Evolutionary conservation across 805 yeast genomes (phyloP).

Genomic region (Wickerhamomyces mucosus): DNA sequence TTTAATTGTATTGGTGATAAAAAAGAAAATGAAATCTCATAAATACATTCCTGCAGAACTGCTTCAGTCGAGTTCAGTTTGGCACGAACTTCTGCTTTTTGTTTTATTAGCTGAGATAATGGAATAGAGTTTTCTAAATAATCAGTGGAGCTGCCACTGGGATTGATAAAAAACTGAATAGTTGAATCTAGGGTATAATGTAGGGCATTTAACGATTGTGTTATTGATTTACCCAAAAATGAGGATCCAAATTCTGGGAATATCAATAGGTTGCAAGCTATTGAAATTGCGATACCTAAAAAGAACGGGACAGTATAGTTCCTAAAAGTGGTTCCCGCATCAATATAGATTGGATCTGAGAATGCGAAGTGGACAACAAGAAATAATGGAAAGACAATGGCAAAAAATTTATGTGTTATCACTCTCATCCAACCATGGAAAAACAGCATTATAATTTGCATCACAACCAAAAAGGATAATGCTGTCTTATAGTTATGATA

Average conservation of each 20-base stretch:
- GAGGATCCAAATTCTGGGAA: slow-evolving; percentile 47
- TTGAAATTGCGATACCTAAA: slow-evolving; percentile 33
- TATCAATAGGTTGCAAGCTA: slow-evolving; percentile 32
- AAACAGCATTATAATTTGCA: slow-evolving; percentile 37
- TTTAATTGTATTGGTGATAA: slow-evolving; percentile 34
- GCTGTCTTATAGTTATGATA: slow-evolving; percentile 28
- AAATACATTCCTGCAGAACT: slow-evolving; percentile 36
- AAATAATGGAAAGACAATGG: slow-evolving; percentile 37
- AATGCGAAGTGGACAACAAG: slow-evolving; percentile 41
- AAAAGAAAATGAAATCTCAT: slow-evolving; percentile 39
- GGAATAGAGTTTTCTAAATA: slow-evolving; percentile 18
- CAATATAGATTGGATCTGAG: slow-evolving; percentile 23
- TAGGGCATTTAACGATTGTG: slow-evolving; percentile 29
- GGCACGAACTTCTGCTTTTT: slow-evolving; percentile 23
- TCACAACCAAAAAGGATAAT: slow-evolving; percentile 32
- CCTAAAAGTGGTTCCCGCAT: slow-evolving; percentile 25
- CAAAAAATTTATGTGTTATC: slow-evolving; percentile 35
- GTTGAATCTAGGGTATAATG: slow-evolving; percentile 30
- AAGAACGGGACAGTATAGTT: slow-evolving; percentile 35
- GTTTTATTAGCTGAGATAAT: slow-evolving; percentile 24
- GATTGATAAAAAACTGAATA: slow-evolving; percentile 28
- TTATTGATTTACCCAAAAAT: slow-evolving; percentile 34
- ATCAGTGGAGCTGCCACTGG: neutral
- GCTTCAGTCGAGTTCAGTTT: slow-evolving; percentile 27
- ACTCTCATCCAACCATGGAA: slow-evolving; percentile 42